These are phyloP conservation scores for Boletellus dicymbophilus DNA, from an alignment of 1,284 basidiomycete genomes.

Conservation along the genomic window DNA sequence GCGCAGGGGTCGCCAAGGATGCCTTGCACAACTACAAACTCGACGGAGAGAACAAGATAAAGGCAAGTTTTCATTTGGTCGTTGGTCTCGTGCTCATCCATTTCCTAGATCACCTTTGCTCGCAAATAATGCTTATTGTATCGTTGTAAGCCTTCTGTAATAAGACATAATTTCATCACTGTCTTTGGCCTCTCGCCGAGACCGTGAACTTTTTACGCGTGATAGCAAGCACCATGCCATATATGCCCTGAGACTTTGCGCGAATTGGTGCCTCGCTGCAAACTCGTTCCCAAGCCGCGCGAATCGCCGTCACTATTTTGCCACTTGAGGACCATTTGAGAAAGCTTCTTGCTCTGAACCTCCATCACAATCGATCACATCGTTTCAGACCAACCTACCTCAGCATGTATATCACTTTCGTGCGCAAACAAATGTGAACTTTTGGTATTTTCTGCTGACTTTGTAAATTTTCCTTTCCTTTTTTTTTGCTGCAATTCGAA, in stretches of 20 bases:
- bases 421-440: constrained; percentile 7
- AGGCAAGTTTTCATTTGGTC: constrained; percentile 49
- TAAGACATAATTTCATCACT: constrained; percentile 26
- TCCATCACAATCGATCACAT: constrained; percentile 10
- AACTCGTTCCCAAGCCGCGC: constrained; percentile 1
- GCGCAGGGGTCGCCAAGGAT: constrained; percentile 89
- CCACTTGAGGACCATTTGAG: background rate
- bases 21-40: constrained; percentile 96
- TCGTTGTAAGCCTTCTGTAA: constrained; percentile 34
- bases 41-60: constrained; percentile 96
- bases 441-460: constrained; percentile 7
- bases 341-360: constrained; percentile 6
- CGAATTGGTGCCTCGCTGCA: constrained; percentile 24
- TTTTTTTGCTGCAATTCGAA: background rate
- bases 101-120: constrained; percentile 57
- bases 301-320: constrained; percentile 9
- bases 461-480: background rate
- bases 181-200: constrained; percentile 9
- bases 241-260: constrained; percentile 24
- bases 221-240: constrained; percentile 27
- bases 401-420: constrained; percentile 20
- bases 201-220: constrained; percentile 29
- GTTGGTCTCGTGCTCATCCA: constrained; percentile 5
- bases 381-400: constrained; percentile 1
- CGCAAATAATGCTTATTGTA: constrained; percentile 48